Percentiles rank a stretch among this genome's conserved stretches.
Conservation (phyloP, 1,284 basidiomycete species). For the Trametes polyzona region DNA sequence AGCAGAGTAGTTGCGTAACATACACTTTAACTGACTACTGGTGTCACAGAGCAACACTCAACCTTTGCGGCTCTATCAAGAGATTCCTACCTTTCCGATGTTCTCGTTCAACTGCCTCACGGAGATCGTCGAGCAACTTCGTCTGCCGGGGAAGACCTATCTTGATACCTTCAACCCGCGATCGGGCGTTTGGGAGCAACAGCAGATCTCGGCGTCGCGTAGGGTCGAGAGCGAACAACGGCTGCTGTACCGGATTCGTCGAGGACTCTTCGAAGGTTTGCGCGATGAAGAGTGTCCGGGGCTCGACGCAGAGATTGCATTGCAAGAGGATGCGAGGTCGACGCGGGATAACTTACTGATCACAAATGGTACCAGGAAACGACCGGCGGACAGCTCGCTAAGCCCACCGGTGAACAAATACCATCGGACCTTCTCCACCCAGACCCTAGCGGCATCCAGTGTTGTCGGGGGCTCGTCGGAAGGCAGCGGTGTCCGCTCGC, state of each 20-base stretch:
- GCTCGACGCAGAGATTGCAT: conserved; percentile 54
- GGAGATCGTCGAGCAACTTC: conserved; percentile 55
- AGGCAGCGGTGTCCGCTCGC: background rate
- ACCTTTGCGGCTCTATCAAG: conserved; percentile 62
- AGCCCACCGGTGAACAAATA: conserved; percentile 7
- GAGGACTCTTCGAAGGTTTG: conserved; percentile 58
- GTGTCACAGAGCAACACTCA: conserved; percentile 51
- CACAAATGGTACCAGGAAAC: background rate
- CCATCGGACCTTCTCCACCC: conserved; percentile 6
- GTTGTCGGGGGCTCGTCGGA: background rate
- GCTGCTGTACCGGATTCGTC: conserved; percentile 60
- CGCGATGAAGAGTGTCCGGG: conserved; percentile 59
- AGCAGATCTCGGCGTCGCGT: conserved; percentile 47
- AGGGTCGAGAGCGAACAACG: conserved; percentile 49
- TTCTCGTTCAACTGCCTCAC: conserved; percentile 60
- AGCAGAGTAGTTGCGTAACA: too few relatives aligned
- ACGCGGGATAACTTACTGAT: background rate
- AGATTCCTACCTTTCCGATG: conserved; percentile 63
- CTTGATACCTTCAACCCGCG: conserved; percentile 61
- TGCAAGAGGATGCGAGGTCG: conserved; percentile 38
- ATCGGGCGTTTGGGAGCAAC: conserved; percentile 62
- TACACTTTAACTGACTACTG: too few relatives aligned
- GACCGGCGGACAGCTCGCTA: conserved; percentile 6
- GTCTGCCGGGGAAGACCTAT: conserved; percentile 52
- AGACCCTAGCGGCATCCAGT: background rate